These are phyloP conservation scores for Zymoseptoria brevis DNA, from an alignment of 2,329 filamentous ascomycete species.

Conservation along the genomic window DNA sequence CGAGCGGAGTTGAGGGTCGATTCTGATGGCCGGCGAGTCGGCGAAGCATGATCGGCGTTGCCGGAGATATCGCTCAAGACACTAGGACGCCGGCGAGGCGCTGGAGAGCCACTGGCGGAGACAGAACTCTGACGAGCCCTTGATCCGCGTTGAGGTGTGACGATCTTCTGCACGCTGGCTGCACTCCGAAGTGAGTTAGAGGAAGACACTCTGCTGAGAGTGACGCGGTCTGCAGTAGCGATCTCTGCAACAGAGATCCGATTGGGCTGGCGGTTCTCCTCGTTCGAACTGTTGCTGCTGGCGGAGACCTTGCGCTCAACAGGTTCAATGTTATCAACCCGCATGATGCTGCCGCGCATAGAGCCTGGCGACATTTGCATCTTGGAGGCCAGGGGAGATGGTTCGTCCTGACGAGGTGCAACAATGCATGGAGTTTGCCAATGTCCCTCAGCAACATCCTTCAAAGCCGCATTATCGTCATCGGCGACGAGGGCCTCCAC, in stretches of 20 bases:
- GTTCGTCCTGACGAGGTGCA: constrained; percentile 23
- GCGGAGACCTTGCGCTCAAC: constrained; percentile 17
- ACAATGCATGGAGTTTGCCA: constrained; percentile 29
- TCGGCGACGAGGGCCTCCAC: constrained; percentile 22
- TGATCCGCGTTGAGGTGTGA: constrained; percentile 25
- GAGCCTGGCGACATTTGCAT: constrained; percentile 20
- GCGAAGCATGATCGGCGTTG: constrained; percentile 22
- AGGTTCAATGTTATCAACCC: constrained; percentile 20
- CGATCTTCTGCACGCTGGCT: constrained; percentile 23
- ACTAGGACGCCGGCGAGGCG: constrained; percentile 25
- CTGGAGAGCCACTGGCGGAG: constrained; percentile 35
- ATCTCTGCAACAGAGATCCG: constrained; percentile 26
- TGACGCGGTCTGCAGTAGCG: constrained; percentile 30
- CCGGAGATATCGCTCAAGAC: constrained; percentile 28
- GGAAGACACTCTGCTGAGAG: constrained; percentile 30
- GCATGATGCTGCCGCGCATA: constrained; percentile 21
- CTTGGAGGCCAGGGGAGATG: constrained; percentile 15
- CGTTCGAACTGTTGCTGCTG: constrained; percentile 19
- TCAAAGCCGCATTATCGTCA: constrained; percentile 25
- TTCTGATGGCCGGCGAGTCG: constrained; percentile 33
- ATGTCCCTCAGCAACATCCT: constrained; percentile 31
- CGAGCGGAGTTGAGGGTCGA: constrained; percentile 31
- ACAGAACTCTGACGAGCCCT: constrained; percentile 22
- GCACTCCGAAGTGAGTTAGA: constrained; percentile 20
- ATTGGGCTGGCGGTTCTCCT: constrained; percentile 15